Evolutionary conservation across 306 rosid species (phyloP).

Genomic region (Medicago truncatula): DNA sequence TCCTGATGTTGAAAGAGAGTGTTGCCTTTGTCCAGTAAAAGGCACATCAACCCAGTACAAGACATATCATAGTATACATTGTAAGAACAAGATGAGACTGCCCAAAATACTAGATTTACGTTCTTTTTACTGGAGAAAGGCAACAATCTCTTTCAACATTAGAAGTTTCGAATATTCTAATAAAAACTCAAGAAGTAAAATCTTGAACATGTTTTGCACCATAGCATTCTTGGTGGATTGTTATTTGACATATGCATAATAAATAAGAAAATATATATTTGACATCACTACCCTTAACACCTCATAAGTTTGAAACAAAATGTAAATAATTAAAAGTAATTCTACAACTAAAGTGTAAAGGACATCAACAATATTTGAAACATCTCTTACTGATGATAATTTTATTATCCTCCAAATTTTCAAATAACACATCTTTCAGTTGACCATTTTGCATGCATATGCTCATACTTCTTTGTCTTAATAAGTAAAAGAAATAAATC

Average conservation of each 20-base stretch:
- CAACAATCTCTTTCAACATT: conserved; percentile 88
- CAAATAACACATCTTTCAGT: conserved; percentile 95
- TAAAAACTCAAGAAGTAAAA: conserved; percentile 99
- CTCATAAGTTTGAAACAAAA: not conserved
- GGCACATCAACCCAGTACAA: not conserved
- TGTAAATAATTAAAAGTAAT: conserved; percentile 8
- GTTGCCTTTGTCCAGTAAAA: no score
- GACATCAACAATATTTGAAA: conserved; percentile 39
- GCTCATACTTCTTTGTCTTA: conserved; percentile 82
- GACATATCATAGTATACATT: conserved; percentile 23
- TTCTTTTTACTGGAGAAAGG: conserved; percentile 95
- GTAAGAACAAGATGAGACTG: conserved; percentile 24
- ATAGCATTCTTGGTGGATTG: conserved; percentile 98
- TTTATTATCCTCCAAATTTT: no score
- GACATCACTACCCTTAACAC: no score
- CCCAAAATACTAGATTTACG: conserved; percentile 46
- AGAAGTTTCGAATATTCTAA: conserved; percentile 91
- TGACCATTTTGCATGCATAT: conserved; percentile 85
- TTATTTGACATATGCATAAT: conserved; percentile 84
- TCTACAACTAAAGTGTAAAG: conserved; percentile 21
- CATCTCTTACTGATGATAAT: conserved; percentile 95
- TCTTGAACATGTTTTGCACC: conserved; percentile 82
- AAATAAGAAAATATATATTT: conserved; percentile 25
- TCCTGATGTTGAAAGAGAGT: no score
- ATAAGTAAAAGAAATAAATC: conserved; percentile 38